Conservation (phyloP, 1,284 basidiomycete species). For the Leccinum insolens region DNA sequence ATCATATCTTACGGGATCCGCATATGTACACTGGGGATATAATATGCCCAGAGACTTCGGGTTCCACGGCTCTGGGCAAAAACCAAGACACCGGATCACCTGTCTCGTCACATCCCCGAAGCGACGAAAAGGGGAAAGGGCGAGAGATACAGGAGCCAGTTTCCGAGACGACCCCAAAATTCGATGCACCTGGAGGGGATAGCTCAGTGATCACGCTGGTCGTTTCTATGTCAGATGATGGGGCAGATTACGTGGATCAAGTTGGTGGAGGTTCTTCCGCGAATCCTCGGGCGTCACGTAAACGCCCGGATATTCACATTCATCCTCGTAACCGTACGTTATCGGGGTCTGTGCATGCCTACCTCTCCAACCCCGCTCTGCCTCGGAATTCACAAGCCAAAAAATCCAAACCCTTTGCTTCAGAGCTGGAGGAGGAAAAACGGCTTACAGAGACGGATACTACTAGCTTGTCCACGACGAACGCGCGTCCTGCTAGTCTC, state of each 20-base stretch:
- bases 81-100: background rate
- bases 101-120: background rate
- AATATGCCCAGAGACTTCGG: background rate
- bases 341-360: constrained; percentile 51
- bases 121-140: constrained; percentile 27
- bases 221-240: constrained; percentile 1
- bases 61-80: background rate
- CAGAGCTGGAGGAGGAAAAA: background rate
- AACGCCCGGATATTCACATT: constrained; percentile 11
- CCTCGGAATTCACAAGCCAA: constrained; percentile 4
- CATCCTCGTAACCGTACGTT: constrained; percentile 42
- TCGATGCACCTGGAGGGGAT: constrained; percentile 1
- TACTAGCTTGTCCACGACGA: background rate
- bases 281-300: constrained; percentile 19
- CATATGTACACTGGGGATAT: background rate
- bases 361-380: constrained; percentile 36
- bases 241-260: constrained; percentile 20
- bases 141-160: constrained; percentile 1
- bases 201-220: constrained; percentile 2
- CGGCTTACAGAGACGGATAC: background rate
- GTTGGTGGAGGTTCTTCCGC: constrained; percentile 18
- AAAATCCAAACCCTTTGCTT: background rate
- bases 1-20: constrained; percentile 9
- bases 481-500: constrained; percentile 1
- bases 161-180: constrained; percentile 1